Evolutionary conservation across 148 eudicot species (phyloP), one percentile per base, ranked within the genome.

Genomic region (Dianthus caryophyllus): DNA sequence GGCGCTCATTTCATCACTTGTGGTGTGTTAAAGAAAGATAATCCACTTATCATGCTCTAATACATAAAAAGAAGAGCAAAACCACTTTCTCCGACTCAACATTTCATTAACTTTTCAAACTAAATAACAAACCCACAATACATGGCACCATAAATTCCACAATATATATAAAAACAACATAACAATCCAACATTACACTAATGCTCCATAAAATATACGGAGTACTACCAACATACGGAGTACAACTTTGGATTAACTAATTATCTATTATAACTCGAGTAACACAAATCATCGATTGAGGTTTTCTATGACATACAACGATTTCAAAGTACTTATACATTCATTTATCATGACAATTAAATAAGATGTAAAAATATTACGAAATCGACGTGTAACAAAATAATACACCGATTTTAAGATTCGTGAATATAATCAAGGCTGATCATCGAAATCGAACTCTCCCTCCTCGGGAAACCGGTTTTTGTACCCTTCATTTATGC

Each of bases 401-500:
- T n/a, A n/a, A n/a, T 33, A 3, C 6, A 41, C 44, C 44, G 10
- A 9, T 1, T 13, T 41, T 4, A 41, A 6, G 44, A 41, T 41
- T 41, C 11, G 10, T 41, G 10, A 41, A 41, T 41, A 9, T 49
- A 31, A 7, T 74, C 56, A 70, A 71, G 76, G 74, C 44, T 69
- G 70, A 36, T 69, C 61, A 18, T 67, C 78, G 15, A 67, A 71
- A 17, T 69, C 75, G 51, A 73, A 70, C 69, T 54, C 74, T 2
- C 70, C 75, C 78, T 85, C 71, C 21, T 74, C 81, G 25, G 53
- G 55, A n/a, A 33, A 29, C 15, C 76, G 80, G 74, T 77, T 79
- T 57, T 76, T 72, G 66, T 77, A 83, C 61, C 76, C 78, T 21
- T 67, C 73, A 73, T 67, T 72, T 76, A 72, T 72, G 73, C 65